These are phyloP conservation scores for Citrus cavaleriei DNA, from an alignment of 345 rosid species.

Conservation along the genomic window DNA sequence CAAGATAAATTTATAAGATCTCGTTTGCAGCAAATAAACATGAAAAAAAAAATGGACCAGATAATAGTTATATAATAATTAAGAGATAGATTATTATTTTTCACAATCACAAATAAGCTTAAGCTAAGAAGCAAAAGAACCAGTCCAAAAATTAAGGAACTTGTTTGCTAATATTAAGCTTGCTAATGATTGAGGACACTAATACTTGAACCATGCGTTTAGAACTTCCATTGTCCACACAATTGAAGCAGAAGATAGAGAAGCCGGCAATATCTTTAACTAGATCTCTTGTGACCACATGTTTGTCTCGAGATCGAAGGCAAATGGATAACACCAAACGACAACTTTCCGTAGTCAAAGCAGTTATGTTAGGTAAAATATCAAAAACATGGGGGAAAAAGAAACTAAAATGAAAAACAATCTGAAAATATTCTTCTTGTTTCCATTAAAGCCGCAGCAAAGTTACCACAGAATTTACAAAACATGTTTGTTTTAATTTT, in stretches of 20 bases:
- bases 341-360: not conserved
- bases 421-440: not conserved
- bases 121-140: not conserved
- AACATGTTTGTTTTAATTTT: not conserved
- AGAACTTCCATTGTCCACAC: slow-evolving; percentile 1
- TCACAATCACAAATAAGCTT: not conserved
- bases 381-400: not conserved
- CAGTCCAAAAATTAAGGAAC: not conserved
- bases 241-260: slow-evolving; percentile 3
- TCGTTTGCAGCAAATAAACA: no score
- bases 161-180: not conserved
- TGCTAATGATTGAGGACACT: not conserved
- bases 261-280: not conserved
- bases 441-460: not conserved
- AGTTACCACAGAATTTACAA: not conserved
- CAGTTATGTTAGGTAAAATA: not conserved
- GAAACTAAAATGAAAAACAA: not conserved
- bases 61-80: not conserved
- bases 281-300: slow-evolving; percentile 7
- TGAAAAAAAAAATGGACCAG: not conserved
- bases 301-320: not conserved
- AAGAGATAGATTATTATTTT: not conserved
- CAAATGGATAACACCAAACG: not conserved
- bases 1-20: not conserved
- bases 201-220: not conserved